Percentiles rank a stretch among this genome's conserved stretches.
phyloP scores from a whole-genome alignment of 2,329 filamentous ascomycete species.

The Lecanoromycetidae sp. region DNA sequence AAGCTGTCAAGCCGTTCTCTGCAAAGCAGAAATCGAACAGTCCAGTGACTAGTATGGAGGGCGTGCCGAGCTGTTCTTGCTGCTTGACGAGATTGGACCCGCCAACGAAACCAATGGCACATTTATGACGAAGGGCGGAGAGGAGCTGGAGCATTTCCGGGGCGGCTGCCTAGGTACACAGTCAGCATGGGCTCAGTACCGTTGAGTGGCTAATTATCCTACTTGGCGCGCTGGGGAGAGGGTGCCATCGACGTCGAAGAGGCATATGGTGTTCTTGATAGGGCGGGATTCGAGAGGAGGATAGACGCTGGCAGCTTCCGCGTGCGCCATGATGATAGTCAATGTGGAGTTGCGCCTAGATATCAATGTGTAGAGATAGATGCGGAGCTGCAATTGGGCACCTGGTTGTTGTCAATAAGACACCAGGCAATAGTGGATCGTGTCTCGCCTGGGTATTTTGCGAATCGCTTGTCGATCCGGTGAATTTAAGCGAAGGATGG shows the following conservation, averaged over 20 bases:
- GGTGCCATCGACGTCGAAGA: slow-evolving; percentile 95
- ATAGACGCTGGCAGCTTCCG: slow-evolving; percentile 33
- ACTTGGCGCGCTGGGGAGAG: slow-evolving; percentile 73
- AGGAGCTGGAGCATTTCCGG: slow-evolving; percentile 78
- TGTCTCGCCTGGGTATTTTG: too few species aligned
- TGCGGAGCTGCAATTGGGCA: background rate
- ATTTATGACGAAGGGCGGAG: slow-evolving; percentile 67
- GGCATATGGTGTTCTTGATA: slow-evolving; percentile 80
- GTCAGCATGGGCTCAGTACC: too few species aligned
- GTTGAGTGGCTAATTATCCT: too few species aligned
- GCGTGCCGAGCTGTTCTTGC: slow-evolving; percentile 80
- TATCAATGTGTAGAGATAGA: too few species aligned
- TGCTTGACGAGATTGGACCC: slow-evolving; percentile 88
- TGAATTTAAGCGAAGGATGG: too few species aligned
- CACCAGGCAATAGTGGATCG: too few species aligned
- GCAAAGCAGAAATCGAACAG: slow-evolving; percentile 98
- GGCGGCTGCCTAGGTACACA: slow-evolving; percentile 45
- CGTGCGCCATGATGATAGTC: slow-evolving; percentile 1
- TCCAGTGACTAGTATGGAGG: slow-evolving; percentile 56
- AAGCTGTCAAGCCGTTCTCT: slow-evolving; percentile 91
- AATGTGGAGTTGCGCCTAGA: too few species aligned
- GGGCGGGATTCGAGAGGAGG: slow-evolving; percentile 72
- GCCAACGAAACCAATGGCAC: slow-evolving; percentile 83
- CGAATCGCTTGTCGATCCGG: too few species aligned
- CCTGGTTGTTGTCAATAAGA: too few species aligned